Evolutionary conservation across 768 basidiomycete species (phyloP), one percentile per base, ranked within the genome.

Genomic region (Boletus subcaerulescens): DNA sequence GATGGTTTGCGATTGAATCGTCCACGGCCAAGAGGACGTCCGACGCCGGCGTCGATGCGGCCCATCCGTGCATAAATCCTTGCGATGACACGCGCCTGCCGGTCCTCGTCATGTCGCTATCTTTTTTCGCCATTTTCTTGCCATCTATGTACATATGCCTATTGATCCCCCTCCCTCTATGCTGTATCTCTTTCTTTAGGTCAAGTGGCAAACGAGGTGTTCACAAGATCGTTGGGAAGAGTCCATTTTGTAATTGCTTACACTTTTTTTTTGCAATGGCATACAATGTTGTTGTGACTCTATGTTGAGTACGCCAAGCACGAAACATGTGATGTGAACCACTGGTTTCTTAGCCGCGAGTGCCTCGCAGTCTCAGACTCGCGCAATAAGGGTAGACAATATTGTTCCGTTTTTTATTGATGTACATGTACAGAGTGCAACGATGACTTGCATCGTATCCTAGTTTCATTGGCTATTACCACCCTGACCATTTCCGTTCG

Each of bases 21-120:
- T 31, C 79, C 79, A 14, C 72, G 78, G 43, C 78, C 78, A 4
- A 74, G 71, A 38, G 76, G 76, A 40, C 71, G 78, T 33, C 74
- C 73, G 14, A 73, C 71, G 38, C 74, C 66, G 35, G 69, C 68
- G 36, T 65, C 69, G 12, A 56, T 45, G 43, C 62, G 57, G 40
- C 63, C 70, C 13, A 53, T 70, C 26, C 65, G 68, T 46, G 65
- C 51, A 39, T 74, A 49, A 58, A 44, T 20, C 24, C 17, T 24
- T 18, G 24, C 15, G 15, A 29, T 45, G 46, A 31, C 5, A 17
- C 6, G 29, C 36, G 20, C 13, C 5, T 33, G 26, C 43, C 3
- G 3, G 6, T n/a, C 11, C 22, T 48, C 2, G 8, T 35, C 24
- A 31, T 51, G 18, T 32, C 12, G 2, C 18, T 14, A 31, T 22